Conservation (phyloP, 2,329 filamentous ascomycete species). For the Bipolaris bicolor region DNA sequence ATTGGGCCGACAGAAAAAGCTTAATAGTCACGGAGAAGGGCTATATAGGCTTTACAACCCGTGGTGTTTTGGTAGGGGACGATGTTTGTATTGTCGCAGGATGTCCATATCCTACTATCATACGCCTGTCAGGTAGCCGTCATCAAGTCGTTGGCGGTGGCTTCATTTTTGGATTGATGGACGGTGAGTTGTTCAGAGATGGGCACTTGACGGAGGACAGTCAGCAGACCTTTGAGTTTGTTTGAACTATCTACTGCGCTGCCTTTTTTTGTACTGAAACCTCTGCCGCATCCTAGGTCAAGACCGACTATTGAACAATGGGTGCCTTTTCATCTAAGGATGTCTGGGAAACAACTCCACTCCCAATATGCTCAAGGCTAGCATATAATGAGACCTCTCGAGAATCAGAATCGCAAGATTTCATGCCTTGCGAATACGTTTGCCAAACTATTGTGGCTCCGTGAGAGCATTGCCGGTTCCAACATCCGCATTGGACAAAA, state of each 20-base stretch:
- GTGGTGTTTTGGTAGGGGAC: neutral
- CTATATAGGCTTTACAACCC: neutral
- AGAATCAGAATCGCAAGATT: neutral
- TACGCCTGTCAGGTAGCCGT: neutral
- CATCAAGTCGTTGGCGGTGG: neutral
- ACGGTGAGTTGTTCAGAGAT: neutral
- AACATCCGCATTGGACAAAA: neutral
- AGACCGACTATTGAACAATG: neutral
- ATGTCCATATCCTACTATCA: neutral
- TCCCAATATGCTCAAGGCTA: too few relatives aligned
- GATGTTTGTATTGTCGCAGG: slow-evolving; percentile 1
- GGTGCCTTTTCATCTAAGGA: too few relatives aligned
- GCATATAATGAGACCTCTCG: neutral
- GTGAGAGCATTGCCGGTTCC: neutral
- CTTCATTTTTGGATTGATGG: neutral
- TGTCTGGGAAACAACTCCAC: too few relatives aligned
- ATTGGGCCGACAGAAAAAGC: too few relatives aligned
- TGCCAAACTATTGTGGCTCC: neutral
- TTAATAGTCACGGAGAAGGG: neutral
- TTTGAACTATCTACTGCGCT: neutral
- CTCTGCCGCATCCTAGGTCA: neutral
- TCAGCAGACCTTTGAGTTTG: slow-evolving; percentile 1
- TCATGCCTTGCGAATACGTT: neutral
- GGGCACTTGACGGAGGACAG: neutral
- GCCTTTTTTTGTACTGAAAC: neutral